phyloP scores from a whole-genome alignment of 139 green algal species.

The Micractinium conductrix region DNA sequence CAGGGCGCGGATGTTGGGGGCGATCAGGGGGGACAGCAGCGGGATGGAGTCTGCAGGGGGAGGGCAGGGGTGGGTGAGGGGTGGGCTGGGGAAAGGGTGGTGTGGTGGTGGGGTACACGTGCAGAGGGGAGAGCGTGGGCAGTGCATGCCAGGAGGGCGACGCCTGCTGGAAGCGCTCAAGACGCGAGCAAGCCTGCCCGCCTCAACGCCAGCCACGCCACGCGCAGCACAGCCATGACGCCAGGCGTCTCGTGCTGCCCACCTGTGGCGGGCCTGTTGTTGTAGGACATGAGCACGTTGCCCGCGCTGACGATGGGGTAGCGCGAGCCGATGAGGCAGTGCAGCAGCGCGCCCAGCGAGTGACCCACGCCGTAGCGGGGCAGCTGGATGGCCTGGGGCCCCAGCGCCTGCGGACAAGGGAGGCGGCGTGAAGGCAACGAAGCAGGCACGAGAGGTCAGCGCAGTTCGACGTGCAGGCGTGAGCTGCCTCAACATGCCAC shows the following conservation, averaged over 20 bases:
- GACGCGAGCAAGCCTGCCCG: too few species aligned
- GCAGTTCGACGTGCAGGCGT: too few species aligned
- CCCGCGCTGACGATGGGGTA: conserved; percentile 75
- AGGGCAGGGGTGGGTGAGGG: background rate
- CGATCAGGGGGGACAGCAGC: conserved; percentile 82
- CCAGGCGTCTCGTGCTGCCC: background rate
- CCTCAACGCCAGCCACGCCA: too few species aligned
- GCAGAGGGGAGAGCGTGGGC: background rate
- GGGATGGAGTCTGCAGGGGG: conserved; percentile 69
- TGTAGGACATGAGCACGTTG: conserved; percentile 93
- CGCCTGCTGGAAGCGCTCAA: too few species aligned
- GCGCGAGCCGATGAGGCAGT: conserved; percentile 85
- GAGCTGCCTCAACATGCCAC: too few species aligned
- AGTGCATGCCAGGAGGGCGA: background rate
- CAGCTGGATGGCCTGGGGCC: conserved; percentile 53
- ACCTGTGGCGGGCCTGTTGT: conserved; percentile 80
- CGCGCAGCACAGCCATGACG: too few species aligned
- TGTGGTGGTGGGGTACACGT: too few species aligned
- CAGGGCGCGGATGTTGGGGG: conserved; percentile 71
- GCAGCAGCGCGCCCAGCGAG: conserved; percentile 85
- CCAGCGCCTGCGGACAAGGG: too few species aligned
- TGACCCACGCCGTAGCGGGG: conserved; percentile 90
- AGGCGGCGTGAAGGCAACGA: too few species aligned
- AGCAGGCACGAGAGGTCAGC: too few species aligned
- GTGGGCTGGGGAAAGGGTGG: background rate